Evolutionary conservation across 208 protist genomes (phyloP), one percentile per base, ranked within the genome.

Genomic region (Tritrichomonas musculus): DNA sequence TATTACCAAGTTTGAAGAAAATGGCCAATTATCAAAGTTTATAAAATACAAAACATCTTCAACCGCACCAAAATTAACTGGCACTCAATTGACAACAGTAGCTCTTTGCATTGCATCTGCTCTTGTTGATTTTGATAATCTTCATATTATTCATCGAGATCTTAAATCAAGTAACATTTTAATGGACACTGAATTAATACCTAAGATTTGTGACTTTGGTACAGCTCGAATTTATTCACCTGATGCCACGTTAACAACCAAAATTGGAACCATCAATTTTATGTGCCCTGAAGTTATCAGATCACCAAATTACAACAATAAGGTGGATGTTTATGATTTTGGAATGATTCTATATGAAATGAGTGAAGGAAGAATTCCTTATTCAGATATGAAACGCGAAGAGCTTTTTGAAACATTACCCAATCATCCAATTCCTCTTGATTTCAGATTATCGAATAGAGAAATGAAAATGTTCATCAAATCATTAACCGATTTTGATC

Each of bases 171-270:
- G 44, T 11, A 88, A 88, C 47, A 47, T 88, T 30, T 49, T 88
- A 27, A 3, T 88, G 0, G 77, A 57, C 30, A 47, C 53, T 5
- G 57, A 88, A 88, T 57, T 25, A 22, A 39, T 88, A 39, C 77
- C 77, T 57, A 44, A 57, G n/a, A 88, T 88, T 17, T 57, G 41
- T 50, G 77, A 88, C 57, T 88, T 88, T n/a, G 77, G 77, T 57
- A 88, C 27, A 69, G 64, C 64, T n/a, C 64, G 64, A 69, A 69
- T n/a, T n/a, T 69, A 8, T 69, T 33, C 22, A 17, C 53, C 53
- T 60, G 11, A 17, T 22, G 11, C 64, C 11, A 8, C 3, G 11
- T n/a, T 69, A 25, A 33, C 64, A 8, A 69, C 5, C 3, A 17
- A n/a, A 17, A 33, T 17, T 69, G 64, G 64, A 8, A 69, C 64